Conservation (phyloP, 495 filamentous ascomycete genomes). For the Podospora australis region DNA sequence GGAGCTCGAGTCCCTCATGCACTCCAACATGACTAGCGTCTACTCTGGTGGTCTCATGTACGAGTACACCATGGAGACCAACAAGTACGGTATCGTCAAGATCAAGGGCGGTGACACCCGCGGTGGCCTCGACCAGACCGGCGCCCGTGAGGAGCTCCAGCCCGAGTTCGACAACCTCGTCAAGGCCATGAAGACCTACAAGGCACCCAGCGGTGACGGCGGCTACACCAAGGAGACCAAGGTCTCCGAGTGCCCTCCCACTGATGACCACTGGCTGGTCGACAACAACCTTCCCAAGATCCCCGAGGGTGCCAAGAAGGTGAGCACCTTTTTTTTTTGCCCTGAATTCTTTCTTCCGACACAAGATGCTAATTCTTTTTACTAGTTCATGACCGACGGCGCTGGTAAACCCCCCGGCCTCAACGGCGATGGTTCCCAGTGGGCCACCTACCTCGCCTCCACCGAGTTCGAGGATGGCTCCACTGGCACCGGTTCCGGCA, state of each 20-base stretch:
- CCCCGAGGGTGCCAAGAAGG: constrained; percentile 54
- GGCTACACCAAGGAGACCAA: constrained; percentile 65
- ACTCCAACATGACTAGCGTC: constrained; percentile 74
- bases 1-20: constrained; percentile 78
- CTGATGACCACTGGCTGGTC: constrained; percentile 69
- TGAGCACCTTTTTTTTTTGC: constrained; percentile 6
- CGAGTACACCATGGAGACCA: constrained; percentile 81
- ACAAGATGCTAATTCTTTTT: constrained; percentile 17
- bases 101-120: constrained; percentile 52
- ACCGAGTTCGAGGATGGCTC: constrained; percentile 23
- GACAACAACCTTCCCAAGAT: constrained; percentile 65
- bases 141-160: constrained; percentile 19
- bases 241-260: constrained; percentile 61
- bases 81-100: constrained; percentile 72
- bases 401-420: constrained; percentile 73
- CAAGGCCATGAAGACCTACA: constrained; percentile 54
- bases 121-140: constrained; percentile 33
- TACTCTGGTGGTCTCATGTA: constrained; percentile 98
- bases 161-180: constrained; percentile 58
- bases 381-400: constrained; percentile 62
- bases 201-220: constrained; percentile 66
- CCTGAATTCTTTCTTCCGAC: no score
- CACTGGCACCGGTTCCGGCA: constrained; percentile 46
- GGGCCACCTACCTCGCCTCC: constrained; percentile 44
- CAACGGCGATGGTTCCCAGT: constrained; percentile 64